These are phyloP conservation scores for Arbutus unedo DNA, from an alignment of 148 eudicot species.

Conservation along the genomic window DNA sequence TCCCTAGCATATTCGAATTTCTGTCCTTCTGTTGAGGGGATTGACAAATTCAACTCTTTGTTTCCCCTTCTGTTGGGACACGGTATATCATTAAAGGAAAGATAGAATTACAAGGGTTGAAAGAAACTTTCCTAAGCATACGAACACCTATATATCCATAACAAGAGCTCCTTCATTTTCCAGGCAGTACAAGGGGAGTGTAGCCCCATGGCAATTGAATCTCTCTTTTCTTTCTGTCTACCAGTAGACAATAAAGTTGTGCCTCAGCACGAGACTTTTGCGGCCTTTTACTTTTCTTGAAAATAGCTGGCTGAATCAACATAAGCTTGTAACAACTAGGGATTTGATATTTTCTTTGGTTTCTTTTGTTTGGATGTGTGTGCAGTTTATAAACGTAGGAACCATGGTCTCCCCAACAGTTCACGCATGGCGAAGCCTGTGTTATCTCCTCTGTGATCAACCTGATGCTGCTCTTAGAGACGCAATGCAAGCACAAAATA, in stretches of 20 bases:
- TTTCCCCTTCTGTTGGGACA: too few species aligned
- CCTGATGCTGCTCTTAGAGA: conserved; percentile 48
- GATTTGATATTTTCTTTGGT: background rate
- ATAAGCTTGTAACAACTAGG: background rate
- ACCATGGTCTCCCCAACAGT: conserved; percentile 60
- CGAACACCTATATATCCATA: too few species aligned
- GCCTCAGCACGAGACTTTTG: background rate
- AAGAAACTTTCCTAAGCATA: too few species aligned
- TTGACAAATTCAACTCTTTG: too few species aligned
- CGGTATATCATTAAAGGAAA: too few species aligned
- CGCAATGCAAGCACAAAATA: conserved; percentile 89
- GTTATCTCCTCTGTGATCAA: conserved; percentile 71
- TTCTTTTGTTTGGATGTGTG: background rate
- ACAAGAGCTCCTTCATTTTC: too few species aligned
- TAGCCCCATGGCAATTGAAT: too few species aligned
- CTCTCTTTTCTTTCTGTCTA: too few species aligned
- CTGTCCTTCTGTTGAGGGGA: too few species aligned
- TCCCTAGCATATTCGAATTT: too few species aligned
- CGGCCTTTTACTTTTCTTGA: background rate
- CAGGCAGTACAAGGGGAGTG: too few species aligned
- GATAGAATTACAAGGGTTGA: too few species aligned
- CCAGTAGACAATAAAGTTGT: background rate
- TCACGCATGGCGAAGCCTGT: conserved; percentile 65
- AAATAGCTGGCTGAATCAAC: background rate
- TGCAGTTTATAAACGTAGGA: conserved; percentile 67